Percentiles rank a stretch among this genome's conserved stretches.
phyloP scores from a whole-genome alignment of 495 filamentous ascomycete genomes.

The Glonium stellatum region DNA sequence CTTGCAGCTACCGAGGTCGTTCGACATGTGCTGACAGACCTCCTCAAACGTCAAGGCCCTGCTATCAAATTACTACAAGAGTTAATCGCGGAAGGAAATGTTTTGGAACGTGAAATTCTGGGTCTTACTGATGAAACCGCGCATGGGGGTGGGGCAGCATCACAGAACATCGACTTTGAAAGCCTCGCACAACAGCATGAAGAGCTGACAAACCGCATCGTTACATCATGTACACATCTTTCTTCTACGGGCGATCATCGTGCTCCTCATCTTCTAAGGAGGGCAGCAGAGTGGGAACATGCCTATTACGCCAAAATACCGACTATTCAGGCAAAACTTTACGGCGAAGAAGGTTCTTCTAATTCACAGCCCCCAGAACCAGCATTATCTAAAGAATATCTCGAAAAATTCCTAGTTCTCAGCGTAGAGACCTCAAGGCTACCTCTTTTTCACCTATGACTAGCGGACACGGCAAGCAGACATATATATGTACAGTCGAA shows the following conservation, averaged over 20 bases:
- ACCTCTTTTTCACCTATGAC: constrained; percentile 1
- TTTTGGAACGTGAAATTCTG: background rate
- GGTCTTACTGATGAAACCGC: background rate
- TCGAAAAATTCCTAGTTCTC: background rate
- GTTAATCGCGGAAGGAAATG: background rate
- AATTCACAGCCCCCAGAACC: background rate
- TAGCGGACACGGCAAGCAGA: background rate
- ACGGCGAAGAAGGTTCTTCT: background rate
- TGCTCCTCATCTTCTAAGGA: background rate
- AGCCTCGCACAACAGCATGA: background rate
- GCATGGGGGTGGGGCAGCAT: background rate
- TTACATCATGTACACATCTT: background rate
- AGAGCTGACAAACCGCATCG: background rate
- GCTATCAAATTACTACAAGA: background rate
- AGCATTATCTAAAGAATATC: background rate
- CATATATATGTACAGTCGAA: background rate
- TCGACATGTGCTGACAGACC: constrained; percentile 3
- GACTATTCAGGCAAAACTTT: background rate
- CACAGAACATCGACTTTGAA: background rate
- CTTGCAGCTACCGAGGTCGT: background rate
- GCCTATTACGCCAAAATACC: constrained; percentile 3
- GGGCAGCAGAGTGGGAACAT: background rate
- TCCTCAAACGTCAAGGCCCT: constrained; percentile 2
- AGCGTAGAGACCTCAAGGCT: background rate
- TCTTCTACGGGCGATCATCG: background rate